phyloP scores from a whole-genome alignment of 2,329 filamentous ascomycete species.

The Phialophora verrucosa region DNA sequence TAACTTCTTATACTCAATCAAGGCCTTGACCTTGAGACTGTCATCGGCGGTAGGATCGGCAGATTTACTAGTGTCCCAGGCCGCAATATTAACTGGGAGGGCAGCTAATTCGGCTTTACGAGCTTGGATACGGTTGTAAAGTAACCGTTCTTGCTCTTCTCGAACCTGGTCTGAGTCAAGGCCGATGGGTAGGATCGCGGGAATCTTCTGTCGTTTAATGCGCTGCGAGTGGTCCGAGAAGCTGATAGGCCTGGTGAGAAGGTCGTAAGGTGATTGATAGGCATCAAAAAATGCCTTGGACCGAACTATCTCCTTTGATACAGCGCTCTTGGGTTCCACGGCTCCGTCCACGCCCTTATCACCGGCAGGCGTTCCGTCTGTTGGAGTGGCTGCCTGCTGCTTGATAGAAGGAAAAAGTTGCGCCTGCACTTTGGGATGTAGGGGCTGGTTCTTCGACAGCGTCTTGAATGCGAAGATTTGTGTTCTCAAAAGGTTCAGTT shows the following conservation, averaged over 20 bases:
- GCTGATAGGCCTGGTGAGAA: conserved; percentile 66
- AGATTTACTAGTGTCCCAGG: conserved; percentile 77
- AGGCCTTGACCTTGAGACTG: conserved; percentile 80
- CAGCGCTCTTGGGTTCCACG: conserved; percentile 39
- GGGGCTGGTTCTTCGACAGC: conserved; percentile 82
- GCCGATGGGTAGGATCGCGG: conserved; percentile 85
- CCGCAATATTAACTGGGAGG: conserved; percentile 81
- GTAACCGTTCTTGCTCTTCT: conserved; percentile 82
- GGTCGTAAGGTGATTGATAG: conserved; percentile 73
- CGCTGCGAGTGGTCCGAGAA: conserved; percentile 80
- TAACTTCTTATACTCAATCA: conserved; percentile 95
- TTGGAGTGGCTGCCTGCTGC: conserved; percentile 43
- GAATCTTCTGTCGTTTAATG: conserved; percentile 77
- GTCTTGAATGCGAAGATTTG: conserved; percentile 93
- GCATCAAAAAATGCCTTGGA: conserved; percentile 66
- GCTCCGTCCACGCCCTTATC: conserved; percentile 44
- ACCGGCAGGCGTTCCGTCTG: conserved; percentile 46
- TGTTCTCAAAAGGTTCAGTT: conserved; percentile 76
- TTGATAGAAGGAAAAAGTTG: conserved; percentile 71
- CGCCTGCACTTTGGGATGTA: conserved; percentile 79
- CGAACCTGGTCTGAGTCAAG: conserved; percentile 85
- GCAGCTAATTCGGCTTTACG: conserved; percentile 83
- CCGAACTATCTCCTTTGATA: conserved; percentile 37
- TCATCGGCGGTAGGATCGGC: conserved; percentile 77
- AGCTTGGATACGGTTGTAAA: conserved; percentile 88